Percentiles rank a stretch among this genome's conserved stretches.
These are phyloP conservation scores for Phaeosphaeria sp. DNA, from an alignment of 2,329 filamentous ascomycete genomes.

Conservation along the genomic window DNA sequence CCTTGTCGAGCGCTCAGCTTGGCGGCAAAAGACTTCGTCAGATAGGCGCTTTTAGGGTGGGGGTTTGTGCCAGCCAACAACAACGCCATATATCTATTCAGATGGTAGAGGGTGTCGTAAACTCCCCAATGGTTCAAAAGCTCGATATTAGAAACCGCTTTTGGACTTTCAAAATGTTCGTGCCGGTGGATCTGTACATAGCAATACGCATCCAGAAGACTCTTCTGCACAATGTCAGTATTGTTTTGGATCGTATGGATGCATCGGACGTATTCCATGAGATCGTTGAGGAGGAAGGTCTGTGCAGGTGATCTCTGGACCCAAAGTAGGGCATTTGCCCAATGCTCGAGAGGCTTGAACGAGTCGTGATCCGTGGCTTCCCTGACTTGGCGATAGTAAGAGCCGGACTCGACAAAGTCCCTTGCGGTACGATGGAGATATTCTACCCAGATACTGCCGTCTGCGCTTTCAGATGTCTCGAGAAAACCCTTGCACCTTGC, in stretches of 20 bases:
- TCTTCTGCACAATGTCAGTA: not conserved
- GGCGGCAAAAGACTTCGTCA: too few relatives aligned
- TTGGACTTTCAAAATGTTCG: too few relatives aligned
- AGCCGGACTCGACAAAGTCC: slow-evolving; percentile 13
- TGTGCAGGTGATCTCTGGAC: not conserved
- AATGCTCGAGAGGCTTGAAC: slow-evolving; percentile 3
- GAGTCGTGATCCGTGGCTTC: not conserved
- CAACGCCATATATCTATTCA: too few relatives aligned
- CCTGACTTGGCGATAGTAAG: slow-evolving; percentile 1
- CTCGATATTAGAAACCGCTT: too few relatives aligned
- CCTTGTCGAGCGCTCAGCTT: too few relatives aligned
- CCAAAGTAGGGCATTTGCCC: slow-evolving; percentile 4
- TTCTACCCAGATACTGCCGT: not conserved
- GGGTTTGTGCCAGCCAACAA: too few relatives aligned
- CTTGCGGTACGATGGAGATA: slow-evolving; percentile 20
- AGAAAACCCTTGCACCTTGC: too few relatives aligned
- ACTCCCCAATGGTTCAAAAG: too few relatives aligned
- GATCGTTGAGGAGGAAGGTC: too few relatives aligned
- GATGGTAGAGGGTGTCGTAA: too few relatives aligned
- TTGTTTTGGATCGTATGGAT: not conserved
- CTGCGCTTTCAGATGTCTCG: not conserved
- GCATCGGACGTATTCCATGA: not conserved
- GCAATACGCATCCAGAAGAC: not conserved
- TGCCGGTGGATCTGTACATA: not conserved
- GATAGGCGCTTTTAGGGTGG: too few relatives aligned